Percentiles rank a stretch among this genome's conserved stretches.
Evolutionary conservation across 2,329 filamentous ascomycete genomes (phyloP).

Genomic region (Neonectria faginata): DNA sequence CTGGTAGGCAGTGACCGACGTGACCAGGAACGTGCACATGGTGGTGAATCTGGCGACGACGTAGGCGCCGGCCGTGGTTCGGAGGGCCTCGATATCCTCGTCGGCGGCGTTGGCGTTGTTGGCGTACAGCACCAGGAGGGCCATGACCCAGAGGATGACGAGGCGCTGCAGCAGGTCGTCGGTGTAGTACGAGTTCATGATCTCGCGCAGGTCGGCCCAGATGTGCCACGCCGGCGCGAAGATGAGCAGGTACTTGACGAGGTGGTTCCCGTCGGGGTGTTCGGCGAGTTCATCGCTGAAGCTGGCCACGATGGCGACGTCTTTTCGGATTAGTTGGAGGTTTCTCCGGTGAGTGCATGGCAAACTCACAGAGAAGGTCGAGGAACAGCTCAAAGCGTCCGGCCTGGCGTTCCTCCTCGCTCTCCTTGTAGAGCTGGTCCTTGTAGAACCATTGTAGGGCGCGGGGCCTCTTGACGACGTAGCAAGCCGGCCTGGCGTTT

Average conservation of each 20-base stretch:
- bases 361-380: slow-evolving; percentile 57
- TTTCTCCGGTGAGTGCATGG: neutral
- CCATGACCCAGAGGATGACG: slow-evolving; percentile 64
- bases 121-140: slow-evolving; percentile 59
- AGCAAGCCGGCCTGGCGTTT: slow-evolving; percentile 46
- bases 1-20: slow-evolving; percentile 60
- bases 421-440: slow-evolving; percentile 54
- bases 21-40: slow-evolving; percentile 55
- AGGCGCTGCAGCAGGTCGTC: slow-evolving; percentile 61
- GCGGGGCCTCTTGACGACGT: slow-evolving; percentile 52
- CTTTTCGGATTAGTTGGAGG: slow-evolving; percentile 38
- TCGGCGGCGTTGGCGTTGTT: slow-evolving; percentile 60
- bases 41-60: slow-evolving; percentile 57
- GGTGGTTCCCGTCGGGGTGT: slow-evolving; percentile 55
- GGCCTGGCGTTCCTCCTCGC: slow-evolving; percentile 58
- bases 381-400: slow-evolving; percentile 63
- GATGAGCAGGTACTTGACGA: slow-evolving; percentile 62
- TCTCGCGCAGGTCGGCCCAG: slow-evolving; percentile 61
- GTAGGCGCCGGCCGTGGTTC: slow-evolving; percentile 60
- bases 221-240: slow-evolving; percentile 63
- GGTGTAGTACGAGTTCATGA: slow-evolving; percentile 66
- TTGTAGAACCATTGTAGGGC: slow-evolving; percentile 61
- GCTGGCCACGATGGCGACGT: slow-evolving; percentile 62
- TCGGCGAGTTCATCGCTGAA: slow-evolving; percentile 62
- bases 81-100: slow-evolving; percentile 57